Percentiles rank a stretch among this genome's conserved stretches.
These are phyloP conservation scores for Pseudocercospora fuligena DNA, from an alignment of 2,329 filamentous ascomycete genomes.

Conservation along the genomic window DNA sequence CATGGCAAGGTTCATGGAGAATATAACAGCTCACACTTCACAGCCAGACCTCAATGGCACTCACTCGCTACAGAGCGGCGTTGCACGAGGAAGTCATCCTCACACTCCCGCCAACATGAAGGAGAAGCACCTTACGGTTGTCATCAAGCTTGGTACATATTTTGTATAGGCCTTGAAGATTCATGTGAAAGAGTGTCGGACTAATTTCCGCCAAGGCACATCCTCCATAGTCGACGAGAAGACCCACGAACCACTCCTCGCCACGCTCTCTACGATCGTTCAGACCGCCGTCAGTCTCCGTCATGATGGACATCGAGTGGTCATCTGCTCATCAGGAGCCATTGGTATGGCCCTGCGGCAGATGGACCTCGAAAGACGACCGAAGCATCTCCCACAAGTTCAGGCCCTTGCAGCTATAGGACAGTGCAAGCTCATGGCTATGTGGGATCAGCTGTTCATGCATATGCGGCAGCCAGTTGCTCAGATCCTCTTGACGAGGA, in stretches of 20 bases:
- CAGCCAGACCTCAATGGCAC: constrained; percentile 6
- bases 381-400: constrained; percentile 86
- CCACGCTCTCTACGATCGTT: constrained; percentile 88
- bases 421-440: constrained; percentile 89
- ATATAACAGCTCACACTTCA: constrained; percentile 7
- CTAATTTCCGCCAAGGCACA: constrained; percentile 66
- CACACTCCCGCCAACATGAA: constrained; percentile 58
- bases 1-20: constrained; percentile 7
- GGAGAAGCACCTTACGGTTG: constrained; percentile 73
- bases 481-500: constrained; percentile 90
- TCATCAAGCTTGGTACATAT: constrained; percentile 80
- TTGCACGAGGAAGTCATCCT: not conserved
- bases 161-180: constrained; percentile 22
- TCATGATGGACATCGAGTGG: constrained; percentile 89
- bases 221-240: constrained; percentile 98
- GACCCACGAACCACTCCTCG: constrained; percentile 90
- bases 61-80: not conserved
- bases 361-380: constrained; percentile 85
- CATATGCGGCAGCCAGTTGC: constrained; percentile 90
- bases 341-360: constrained; percentile 90
- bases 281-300: constrained; percentile 87
- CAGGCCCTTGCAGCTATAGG: constrained; percentile 96
- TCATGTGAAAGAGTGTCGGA: constrained; percentile 15
- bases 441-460: constrained; percentile 92
- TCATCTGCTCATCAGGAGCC: constrained; percentile 95